These are phyloP conservation scores for Polygonum maritimum DNA, from an alignment of 148 eudicot genomes.

Conservation along the genomic window DNA sequence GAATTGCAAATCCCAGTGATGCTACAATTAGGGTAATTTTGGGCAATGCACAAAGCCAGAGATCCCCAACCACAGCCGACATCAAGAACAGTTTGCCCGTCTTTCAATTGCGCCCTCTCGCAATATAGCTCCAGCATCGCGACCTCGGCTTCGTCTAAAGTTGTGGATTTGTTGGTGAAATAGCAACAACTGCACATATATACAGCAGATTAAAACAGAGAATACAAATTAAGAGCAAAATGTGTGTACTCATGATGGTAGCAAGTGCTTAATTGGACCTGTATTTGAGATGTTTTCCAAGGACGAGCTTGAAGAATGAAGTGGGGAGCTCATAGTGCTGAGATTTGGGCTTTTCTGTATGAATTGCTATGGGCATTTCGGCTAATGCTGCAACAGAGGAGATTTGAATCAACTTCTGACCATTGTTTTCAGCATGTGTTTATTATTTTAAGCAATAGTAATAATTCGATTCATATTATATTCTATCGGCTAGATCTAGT, in stretches of 20 bases:
- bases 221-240: not conserved
- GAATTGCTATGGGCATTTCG: slow-evolving; percentile 88
- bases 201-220: not conserved
- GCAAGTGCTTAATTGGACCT: slow-evolving; percentile 27
- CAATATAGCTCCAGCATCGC: slow-evolving; percentile 83
- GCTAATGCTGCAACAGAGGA: slow-evolving; percentile 47
- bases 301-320: slow-evolving; percentile 88
- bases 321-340: slow-evolving; percentile 98
- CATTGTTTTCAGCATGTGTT: not conserved
- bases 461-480: too few relatives aligned
- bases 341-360: slow-evolving; percentile 65
- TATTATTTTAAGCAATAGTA: too few relatives aligned
- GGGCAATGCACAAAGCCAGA: slow-evolving; percentile 67
- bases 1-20: slow-evolving; percentile 96
- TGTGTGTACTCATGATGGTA: not conserved
- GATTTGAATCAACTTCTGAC: too few relatives aligned
- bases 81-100: slow-evolving; percentile 90
- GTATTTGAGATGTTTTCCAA: slow-evolving; percentile 86
- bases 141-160: slow-evolving; percentile 80
- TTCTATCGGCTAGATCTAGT: too few relatives aligned
- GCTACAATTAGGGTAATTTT: slow-evolving; percentile 57
- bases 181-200: slow-evolving; percentile 66
- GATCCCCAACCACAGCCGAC: slow-evolving; percentile 99
- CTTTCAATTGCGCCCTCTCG: slow-evolving; percentile 66
- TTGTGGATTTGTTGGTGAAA: slow-evolving; percentile 43